These are phyloP conservation scores for Leccinum disarticulatum DNA, from an alignment of 768 basidiomycete genomes.

Conservation along the genomic window DNA sequence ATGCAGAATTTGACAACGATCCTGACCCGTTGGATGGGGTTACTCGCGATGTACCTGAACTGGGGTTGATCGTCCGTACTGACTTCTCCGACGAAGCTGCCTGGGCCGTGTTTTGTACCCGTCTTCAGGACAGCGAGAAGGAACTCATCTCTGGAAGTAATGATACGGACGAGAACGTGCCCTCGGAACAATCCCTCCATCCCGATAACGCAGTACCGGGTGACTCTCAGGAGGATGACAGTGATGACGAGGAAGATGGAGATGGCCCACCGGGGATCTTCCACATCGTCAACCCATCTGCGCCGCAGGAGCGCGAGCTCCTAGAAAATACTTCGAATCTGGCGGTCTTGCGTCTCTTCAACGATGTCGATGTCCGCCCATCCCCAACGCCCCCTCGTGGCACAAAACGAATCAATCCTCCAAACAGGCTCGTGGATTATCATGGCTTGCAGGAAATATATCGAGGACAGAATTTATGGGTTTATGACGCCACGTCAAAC, in stretches of 20 bases:
- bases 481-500: slow-evolving; percentile 71
- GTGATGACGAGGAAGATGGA: slow-evolving; percentile 31
- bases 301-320: slow-evolving; percentile 39
- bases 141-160: slow-evolving; percentile 42
- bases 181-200: slow-evolving; percentile 15
- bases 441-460: slow-evolving; percentile 76
- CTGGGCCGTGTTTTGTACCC: slow-evolving; percentile 55
- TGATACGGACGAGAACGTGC: slow-evolving; percentile 25
- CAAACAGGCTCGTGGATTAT: slow-evolving; percentile 60
- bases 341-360: slow-evolving; percentile 62
- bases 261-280: slow-evolving; percentile 46
- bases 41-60: slow-evolving; percentile 44
- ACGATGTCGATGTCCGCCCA: slow-evolving; percentile 64
- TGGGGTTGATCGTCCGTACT: slow-evolving; percentile 70
- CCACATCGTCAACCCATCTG: slow-evolving; percentile 48
- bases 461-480: slow-evolving; percentile 65
- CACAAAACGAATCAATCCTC: slow-evolving; percentile 45
- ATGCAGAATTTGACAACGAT: slow-evolving; percentile 37
- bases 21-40: slow-evolving; percentile 54
- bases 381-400: slow-evolving; percentile 49
- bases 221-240: slow-evolving; percentile 14
- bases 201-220: slow-evolving; percentile 20
- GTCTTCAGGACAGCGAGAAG: slow-evolving; percentile 55
- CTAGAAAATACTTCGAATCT: slow-evolving; percentile 63
- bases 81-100: slow-evolving; percentile 68